These are phyloP conservation scores for Dryas alaskensis DNA, from an alignment of 306 rosid species.

Conservation along the genomic window DNA sequence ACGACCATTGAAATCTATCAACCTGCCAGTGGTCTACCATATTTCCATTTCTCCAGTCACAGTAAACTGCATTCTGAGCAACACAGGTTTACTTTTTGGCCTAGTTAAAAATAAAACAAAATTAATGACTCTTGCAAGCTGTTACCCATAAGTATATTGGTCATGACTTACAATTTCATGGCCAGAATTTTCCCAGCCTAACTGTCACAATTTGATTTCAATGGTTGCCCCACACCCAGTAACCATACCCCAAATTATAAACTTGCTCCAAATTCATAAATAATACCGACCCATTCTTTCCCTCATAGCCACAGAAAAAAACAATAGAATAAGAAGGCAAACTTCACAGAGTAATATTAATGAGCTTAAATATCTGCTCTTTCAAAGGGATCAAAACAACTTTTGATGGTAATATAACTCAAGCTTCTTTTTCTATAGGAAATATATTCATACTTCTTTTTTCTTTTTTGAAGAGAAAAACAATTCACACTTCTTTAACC, in stretches of 20 bases:
- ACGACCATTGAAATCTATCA: neutral
- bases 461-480: neutral
- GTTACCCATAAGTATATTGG: neutral
- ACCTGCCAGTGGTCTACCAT: neutral
- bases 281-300: neutral
- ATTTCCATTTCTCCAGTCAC: neutral
- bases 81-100: neutral
- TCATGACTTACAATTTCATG: neutral
- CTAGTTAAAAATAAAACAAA: neutral
- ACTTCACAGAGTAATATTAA: neutral
- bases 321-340: neutral
- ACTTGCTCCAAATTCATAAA: neutral
- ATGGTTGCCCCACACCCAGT: neutral
- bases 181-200: neutral
- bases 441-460: neutral
- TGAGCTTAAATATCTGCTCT: neutral
- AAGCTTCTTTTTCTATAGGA: neutral
- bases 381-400: neutral
- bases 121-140: slow-evolving; percentile 1
- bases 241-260: neutral
- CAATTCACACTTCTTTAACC: neutral
- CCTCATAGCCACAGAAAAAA: no score
- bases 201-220: neutral
- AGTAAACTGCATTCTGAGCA: slow-evolving; percentile 7
- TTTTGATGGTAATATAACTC: neutral